phyloP scores from a whole-genome alignment of 2,329 filamentous ascomycete genomes.

The Aaosphaeria arxii region DNA sequence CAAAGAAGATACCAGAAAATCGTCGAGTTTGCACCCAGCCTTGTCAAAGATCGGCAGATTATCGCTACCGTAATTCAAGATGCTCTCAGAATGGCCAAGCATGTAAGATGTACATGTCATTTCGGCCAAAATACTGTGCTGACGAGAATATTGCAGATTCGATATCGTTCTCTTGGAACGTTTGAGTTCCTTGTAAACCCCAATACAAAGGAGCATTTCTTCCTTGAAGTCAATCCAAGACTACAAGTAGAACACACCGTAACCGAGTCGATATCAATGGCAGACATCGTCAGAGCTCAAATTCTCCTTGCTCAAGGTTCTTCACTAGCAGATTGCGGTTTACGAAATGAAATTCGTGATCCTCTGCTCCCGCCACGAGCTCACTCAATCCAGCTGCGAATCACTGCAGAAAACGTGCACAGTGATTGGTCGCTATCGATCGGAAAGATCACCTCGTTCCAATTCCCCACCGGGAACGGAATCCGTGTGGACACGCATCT shows the following conservation, averaged over 20 bases:
- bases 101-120: slow-evolving; percentile 25
- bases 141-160: slow-evolving; percentile 35
- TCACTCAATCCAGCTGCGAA: slow-evolving; percentile 55
- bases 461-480: slow-evolving; percentile 57
- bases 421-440: slow-evolving; percentile 57
- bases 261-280: slow-evolving; percentile 53
- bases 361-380: slow-evolving; percentile 37
- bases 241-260: slow-evolving; percentile 63
- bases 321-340: slow-evolving; percentile 35
- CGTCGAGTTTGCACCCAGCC: slow-evolving; percentile 57
- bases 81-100: slow-evolving; percentile 52
- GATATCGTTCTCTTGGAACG: slow-evolving; percentile 59
- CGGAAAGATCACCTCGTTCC: slow-evolving; percentile 55
- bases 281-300: slow-evolving; percentile 56
- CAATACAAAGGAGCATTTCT: slow-evolving; percentile 50
- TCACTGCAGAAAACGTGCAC: slow-evolving; percentile 56
- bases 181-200: slow-evolving; percentile 63
- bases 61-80: slow-evolving; percentile 52
- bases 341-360: slow-evolving; percentile 20
- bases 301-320: slow-evolving; percentile 54
- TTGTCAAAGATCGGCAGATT: slow-evolving; percentile 45
- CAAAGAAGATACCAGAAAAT: slow-evolving; percentile 62
- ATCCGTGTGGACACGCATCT: slow-evolving; percentile 57
- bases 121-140: not conserved
- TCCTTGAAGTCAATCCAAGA: slow-evolving; percentile 60